These are phyloP conservation scores for Harrya chromipes DNA, from an alignment of 768 basidiomycete species.

Conservation along the genomic window DNA sequence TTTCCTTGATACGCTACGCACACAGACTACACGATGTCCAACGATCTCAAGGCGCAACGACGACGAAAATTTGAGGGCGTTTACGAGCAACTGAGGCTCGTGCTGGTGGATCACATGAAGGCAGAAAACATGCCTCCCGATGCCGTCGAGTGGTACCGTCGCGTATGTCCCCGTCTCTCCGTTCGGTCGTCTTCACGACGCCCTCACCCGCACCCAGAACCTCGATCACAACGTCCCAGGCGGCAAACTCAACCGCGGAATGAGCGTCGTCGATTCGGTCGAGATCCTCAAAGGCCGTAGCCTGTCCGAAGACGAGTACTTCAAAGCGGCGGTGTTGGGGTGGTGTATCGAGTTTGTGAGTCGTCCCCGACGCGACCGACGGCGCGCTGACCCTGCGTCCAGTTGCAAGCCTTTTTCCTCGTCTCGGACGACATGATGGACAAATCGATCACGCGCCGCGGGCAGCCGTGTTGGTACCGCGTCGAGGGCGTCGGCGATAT, in stretches of 20 bases:
- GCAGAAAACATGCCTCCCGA: constrained; percentile 79
- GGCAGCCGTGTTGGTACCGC: constrained; percentile 94
- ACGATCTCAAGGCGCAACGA: constrained; percentile 39
- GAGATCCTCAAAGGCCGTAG: constrained; percentile 76
- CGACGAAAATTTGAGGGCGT: constrained; percentile 69
- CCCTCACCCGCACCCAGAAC: constrained; percentile 44
- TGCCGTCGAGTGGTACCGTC: constrained; percentile 80
- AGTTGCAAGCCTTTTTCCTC: constrained; percentile 98
- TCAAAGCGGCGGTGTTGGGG: constrained; percentile 83
- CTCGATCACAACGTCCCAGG: constrained; percentile 94
- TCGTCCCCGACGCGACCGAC: constrained; percentile 8
- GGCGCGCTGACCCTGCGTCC: no score
- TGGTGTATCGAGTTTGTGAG: constrained; percentile 95
- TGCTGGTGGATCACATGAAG: constrained; percentile 68
- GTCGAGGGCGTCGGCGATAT: constrained; percentile 61
- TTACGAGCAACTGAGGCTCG: constrained; percentile 69
- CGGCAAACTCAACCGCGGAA: constrained; percentile 94
- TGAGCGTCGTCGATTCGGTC: constrained; percentile 91
- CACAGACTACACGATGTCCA: constrained; percentile 8
- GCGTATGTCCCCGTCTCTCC: constrained; percentile 45
- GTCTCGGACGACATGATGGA: constrained; percentile 99
- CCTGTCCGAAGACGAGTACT: constrained; percentile 81
- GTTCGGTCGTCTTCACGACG: neutral
- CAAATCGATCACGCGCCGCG: constrained; percentile 84
- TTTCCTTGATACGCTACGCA: neutral